Conservation (phyloP, 257 asterid species). For the Datura wrightii region DNA sequence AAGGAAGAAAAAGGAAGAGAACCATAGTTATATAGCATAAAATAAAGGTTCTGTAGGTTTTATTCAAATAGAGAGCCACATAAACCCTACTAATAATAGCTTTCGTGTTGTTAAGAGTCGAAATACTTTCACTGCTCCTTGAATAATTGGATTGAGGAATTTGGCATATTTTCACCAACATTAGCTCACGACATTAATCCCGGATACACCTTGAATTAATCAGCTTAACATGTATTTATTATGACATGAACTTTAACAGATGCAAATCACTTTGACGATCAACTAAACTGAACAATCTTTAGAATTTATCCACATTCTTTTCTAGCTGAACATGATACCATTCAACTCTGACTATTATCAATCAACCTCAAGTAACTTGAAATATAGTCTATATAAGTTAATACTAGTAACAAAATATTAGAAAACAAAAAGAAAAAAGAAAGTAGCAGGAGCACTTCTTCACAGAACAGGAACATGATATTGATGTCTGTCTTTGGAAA, state of each 20-base stretch:
- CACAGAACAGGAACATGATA: background rate
- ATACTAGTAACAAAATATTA: background rate
- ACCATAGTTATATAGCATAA: constrained; percentile 17
- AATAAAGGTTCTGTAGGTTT: constrained; percentile 1
- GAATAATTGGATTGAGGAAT: background rate
- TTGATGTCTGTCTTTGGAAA: background rate
- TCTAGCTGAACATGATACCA: background rate
- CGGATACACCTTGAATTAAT: constrained; percentile 8
- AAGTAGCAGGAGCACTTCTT: constrained; percentile 18
- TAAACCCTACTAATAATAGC: background rate
- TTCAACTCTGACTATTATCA: constrained; percentile 1
- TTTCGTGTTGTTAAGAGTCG: background rate
- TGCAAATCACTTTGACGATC: constrained; percentile 8
- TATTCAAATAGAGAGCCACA: constrained; percentile 1
- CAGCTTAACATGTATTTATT: background rate
- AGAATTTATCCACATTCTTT: background rate
- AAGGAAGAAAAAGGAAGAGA: background rate
- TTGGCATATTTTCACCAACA: constrained; percentile 22
- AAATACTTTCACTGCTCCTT: background rate
- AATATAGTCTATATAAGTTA: background rate
- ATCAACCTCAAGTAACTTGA: background rate
- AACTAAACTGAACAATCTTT: constrained; percentile 24
- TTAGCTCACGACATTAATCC: background rate
- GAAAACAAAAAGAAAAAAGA: background rate
- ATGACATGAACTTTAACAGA: constrained; percentile 2